Percentiles rank a stretch among this genome's conserved stretches.
Conservation (phyloP, 116 monocot species). For the Dioscorea cayenensis region DNA sequence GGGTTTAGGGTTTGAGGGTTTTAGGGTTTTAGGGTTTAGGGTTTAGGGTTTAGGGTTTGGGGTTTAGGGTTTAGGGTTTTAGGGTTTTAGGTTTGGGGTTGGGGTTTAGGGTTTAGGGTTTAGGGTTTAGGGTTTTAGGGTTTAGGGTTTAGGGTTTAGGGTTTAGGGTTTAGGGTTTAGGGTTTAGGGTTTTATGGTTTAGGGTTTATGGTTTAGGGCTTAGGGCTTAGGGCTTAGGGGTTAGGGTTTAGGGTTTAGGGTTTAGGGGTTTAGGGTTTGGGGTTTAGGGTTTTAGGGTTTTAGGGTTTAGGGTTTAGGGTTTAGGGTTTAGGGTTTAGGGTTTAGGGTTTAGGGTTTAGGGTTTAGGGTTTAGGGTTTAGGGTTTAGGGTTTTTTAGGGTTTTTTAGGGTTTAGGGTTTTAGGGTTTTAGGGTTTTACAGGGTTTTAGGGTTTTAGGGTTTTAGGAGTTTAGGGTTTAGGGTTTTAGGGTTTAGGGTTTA, state of each 20-base stretch:
- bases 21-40: too few species aligned
- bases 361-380: constrained; percentile 11
- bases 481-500: constrained; percentile 2
- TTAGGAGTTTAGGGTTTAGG: constrained; percentile 1
- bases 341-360: constrained; percentile 6
- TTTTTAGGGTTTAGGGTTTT: too few species aligned
- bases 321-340: constrained; percentile 1
- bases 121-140: constrained; percentile 1
- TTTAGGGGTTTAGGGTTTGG: too few species aligned
- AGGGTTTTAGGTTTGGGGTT: too few species aligned
- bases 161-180: constrained; percentile 1
- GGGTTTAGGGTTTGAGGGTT: too few species aligned
- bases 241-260: too few species aligned
- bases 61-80: too few species aligned
- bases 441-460: background rate
- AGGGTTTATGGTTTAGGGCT: too few species aligned
- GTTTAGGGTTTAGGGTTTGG: too few species aligned
- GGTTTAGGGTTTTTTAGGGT: constrained; percentile 14
- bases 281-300: too few species aligned
- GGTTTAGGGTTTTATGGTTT: background rate
- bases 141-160: constrained; percentile 3
- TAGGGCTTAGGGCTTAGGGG: too few species aligned
- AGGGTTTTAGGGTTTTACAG: constrained; percentile 7
- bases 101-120: background rate
- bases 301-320: background rate